Conservation (phyloP, 2,329 filamentous ascomycete genomes). For the Boeremia exigua region DNA sequence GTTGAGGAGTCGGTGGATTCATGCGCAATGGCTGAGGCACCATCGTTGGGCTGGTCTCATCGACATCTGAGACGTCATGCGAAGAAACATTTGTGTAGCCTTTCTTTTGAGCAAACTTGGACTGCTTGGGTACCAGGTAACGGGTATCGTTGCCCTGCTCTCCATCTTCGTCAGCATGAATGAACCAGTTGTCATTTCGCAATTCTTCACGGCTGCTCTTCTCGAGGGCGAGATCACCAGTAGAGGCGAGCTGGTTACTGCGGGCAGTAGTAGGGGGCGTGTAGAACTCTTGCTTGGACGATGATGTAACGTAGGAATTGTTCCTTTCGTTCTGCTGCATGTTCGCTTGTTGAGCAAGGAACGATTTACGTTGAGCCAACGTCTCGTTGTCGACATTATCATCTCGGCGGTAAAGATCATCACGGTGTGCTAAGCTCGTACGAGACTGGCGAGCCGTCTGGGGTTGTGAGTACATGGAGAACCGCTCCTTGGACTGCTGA, state of each 20-base stretch:
- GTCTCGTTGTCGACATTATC: constrained; percentile 38
- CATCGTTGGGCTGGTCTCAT: constrained; percentile 35
- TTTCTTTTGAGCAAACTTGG: constrained; percentile 33
- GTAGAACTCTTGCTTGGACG: constrained; percentile 42
- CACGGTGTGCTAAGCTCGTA: constrained; percentile 43
- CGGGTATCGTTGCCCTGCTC: constrained; percentile 21
- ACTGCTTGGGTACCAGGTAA: constrained; percentile 25
- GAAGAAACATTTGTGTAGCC: constrained; percentile 38
- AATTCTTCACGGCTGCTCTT: constrained; percentile 42
- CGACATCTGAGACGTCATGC: constrained; percentile 38
- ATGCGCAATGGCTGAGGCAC: constrained; percentile 53
- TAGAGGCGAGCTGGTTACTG: constrained; percentile 19
- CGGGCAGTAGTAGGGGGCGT: constrained; percentile 33
- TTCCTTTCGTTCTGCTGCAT: constrained; percentile 40
- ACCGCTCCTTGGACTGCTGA: constrained; percentile 58
- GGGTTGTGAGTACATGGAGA: constrained; percentile 54
- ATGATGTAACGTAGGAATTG: constrained; percentile 35
- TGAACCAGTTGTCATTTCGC: constrained; percentile 57
- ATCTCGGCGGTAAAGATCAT: constrained; percentile 37
- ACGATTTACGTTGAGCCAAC: constrained; percentile 42
- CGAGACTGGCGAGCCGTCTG: constrained; percentile 46
- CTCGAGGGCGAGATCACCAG: constrained; percentile 40
- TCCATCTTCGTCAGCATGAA: constrained; percentile 37
- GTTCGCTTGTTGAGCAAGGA: constrained; percentile 42
- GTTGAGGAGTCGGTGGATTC: constrained; percentile 52